Evolutionary conservation across 2,329 filamentous ascomycete genomes (phyloP).

Genomic region (Monosporascus sp.): DNA sequence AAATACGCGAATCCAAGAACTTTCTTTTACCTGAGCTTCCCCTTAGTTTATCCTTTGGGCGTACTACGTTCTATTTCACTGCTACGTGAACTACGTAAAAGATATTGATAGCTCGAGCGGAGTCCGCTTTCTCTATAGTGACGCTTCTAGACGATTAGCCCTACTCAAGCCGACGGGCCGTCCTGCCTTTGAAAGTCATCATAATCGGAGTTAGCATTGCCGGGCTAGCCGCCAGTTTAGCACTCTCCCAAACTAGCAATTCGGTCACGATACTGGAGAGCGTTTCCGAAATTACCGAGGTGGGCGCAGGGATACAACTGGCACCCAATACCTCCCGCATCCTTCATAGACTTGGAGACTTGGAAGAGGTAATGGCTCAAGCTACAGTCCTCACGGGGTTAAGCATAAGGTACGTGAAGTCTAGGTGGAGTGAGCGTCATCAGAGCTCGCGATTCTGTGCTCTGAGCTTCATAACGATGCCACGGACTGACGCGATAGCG

Average conservation of each 20-base stretch:
- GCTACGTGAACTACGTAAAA: too few relatives aligned
- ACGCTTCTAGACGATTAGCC: too few relatives aligned
- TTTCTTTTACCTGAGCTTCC: too few relatives aligned
- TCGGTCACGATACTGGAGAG: slow-evolving; percentile 26
- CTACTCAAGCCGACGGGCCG: slow-evolving; percentile 5
- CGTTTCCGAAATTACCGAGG: slow-evolving; percentile 29
- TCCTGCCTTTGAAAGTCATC: slow-evolving; percentile 14
- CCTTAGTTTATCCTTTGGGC: too few relatives aligned
- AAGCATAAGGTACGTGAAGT: slow-evolving; percentile 23
- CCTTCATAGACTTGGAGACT: slow-evolving; percentile 26
- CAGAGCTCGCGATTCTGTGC: slow-evolving; percentile 1
- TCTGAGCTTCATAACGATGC: not conserved
- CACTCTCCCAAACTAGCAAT: slow-evolving; percentile 24
- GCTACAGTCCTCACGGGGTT: slow-evolving; percentile 19
- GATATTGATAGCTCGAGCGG: too few relatives aligned
- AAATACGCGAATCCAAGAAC: too few relatives aligned
- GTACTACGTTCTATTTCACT: too few relatives aligned
- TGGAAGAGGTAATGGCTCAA: slow-evolving; percentile 10
- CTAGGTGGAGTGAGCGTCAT: not conserved
- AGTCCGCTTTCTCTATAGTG: too few relatives aligned
- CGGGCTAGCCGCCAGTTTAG: slow-evolving; percentile 35
- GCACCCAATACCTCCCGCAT: slow-evolving; percentile 29
- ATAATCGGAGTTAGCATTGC: slow-evolving; percentile 38
- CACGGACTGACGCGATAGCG: too few relatives aligned
- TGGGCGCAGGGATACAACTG: slow-evolving; percentile 34